Evolutionary conservation across 2,329 filamentous ascomycete genomes (phyloP).

Genomic region (Boeremia lycopersici): DNA sequence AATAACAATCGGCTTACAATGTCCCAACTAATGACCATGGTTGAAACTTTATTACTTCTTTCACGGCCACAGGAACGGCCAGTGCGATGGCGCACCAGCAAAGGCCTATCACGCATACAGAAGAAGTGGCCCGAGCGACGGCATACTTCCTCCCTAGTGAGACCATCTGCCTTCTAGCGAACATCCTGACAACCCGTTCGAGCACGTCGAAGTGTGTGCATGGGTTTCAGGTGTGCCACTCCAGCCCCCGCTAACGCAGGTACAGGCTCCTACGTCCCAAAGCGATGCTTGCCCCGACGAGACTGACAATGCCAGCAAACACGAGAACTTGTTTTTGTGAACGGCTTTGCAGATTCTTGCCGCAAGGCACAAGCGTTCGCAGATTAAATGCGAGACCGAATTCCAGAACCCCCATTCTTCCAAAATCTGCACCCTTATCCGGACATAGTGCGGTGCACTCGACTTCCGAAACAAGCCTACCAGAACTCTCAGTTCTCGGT

Average conservation of each 20-base stretch:
- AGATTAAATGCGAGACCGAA: constrained; percentile 23
- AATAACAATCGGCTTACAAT: constrained; percentile 22
- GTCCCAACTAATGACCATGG: constrained; percentile 23
- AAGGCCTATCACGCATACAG: constrained; percentile 25
- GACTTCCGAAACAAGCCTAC: constrained; percentile 13
- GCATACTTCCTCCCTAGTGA: constrained; percentile 29
- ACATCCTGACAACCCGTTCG: constrained; percentile 31
- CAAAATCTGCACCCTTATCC: not conserved
- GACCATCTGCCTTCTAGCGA: constrained; percentile 26
- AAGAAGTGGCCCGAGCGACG: constrained; percentile 18
- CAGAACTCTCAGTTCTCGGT: constrained; percentile 5
- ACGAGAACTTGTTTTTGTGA: constrained; percentile 25
- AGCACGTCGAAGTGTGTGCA: constrained; percentile 24
- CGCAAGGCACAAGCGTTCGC: constrained; percentile 38
- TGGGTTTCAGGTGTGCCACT: constrained; percentile 41
- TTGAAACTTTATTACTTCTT: constrained; percentile 28
- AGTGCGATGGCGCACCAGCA: constrained; percentile 18
- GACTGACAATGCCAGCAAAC: constrained; percentile 6
- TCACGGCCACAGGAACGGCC: constrained; percentile 23
- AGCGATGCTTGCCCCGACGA: constrained; percentile 42
- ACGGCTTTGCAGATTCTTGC: constrained; percentile 33
- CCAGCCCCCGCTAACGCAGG: constrained; percentile 45
- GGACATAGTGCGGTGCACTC: constrained; percentile 2
- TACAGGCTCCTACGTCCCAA: constrained; percentile 41
- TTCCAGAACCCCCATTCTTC: constrained; percentile 6